phyloP scores from a whole-genome alignment of 23 red algal genomes.

The Gracilaria caudata region DNA sequence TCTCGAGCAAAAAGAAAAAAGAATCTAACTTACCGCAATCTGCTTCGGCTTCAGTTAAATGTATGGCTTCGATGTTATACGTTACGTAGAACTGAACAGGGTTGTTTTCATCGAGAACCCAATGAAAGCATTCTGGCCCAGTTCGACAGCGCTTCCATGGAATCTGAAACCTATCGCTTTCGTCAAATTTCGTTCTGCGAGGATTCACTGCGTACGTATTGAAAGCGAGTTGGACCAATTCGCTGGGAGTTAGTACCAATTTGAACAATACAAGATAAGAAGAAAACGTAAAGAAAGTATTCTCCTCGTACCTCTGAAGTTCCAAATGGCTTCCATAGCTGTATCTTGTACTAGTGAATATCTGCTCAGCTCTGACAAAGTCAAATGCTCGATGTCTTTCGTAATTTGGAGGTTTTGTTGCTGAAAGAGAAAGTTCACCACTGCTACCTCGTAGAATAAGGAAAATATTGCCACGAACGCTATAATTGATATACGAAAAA shows the following conservation, averaged over 20 bases:
- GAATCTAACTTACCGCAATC: conserved; percentile 31
- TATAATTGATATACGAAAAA: conserved; percentile 32
- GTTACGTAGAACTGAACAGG: conserved; percentile 38
- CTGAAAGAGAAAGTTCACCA: conserved; percentile 45
- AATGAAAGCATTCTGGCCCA: conserved; percentile 7
- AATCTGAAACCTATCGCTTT: conserved; percentile 2
- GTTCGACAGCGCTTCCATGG: conserved; percentile 31
- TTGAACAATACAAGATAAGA: background rate
- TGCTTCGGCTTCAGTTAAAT: conserved; percentile 5
- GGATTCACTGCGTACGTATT: conserved; percentile 24
- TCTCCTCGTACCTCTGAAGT: conserved; percentile 18
- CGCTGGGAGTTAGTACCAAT: background rate
- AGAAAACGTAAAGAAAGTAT: background rate
- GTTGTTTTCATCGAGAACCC: conserved; percentile 19
- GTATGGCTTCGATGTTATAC: conserved; percentile 17
- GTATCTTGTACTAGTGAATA: conserved; percentile 15
- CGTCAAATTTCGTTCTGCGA: background rate
- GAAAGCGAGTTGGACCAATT: background rate
- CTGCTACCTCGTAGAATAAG: conserved; percentile 49
- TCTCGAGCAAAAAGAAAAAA: background rate
- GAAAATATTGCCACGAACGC: conserved; percentile 30
- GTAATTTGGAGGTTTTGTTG: conserved; percentile 17
- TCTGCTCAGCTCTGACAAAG: background rate
- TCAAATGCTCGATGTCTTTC: conserved; percentile 21
- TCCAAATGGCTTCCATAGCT: conserved; percentile 33